These are phyloP conservation scores for Phaffia rhodozyma DNA, from an alignment of 1,284 basidiomycete genomes.

Conservation along the genomic window DNA sequence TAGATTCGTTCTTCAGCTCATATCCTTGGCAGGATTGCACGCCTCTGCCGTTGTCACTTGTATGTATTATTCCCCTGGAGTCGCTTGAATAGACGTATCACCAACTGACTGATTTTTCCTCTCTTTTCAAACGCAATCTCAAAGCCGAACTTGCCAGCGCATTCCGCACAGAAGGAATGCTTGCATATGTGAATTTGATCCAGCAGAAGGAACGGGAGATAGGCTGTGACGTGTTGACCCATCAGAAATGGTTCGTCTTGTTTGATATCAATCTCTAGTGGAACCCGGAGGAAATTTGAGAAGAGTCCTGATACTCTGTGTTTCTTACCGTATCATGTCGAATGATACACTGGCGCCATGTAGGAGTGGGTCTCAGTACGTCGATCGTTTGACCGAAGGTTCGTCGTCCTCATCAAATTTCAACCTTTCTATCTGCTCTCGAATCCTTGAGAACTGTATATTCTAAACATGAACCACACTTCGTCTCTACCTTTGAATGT, in stretches of 20 bases:
- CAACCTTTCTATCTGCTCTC: no score
- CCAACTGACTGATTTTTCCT: slow-evolving; percentile 24
- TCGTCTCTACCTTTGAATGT: slow-evolving; percentile 21
- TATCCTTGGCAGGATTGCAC: slow-evolving; percentile 79
- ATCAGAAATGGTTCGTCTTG: slow-evolving; percentile 66
- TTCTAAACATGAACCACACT: slow-evolving; percentile 19
- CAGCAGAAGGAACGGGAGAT: slow-evolving; percentile 41
- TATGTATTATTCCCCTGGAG: slow-evolving; percentile 32
- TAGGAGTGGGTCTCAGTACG: slow-evolving; percentile 76
- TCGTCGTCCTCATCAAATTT: slow-evolving; percentile 22
- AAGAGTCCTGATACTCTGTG: no score
- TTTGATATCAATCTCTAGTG: neutral
- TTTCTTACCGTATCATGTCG: no score
- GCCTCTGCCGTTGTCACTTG: slow-evolving; percentile 69
- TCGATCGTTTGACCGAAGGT: slow-evolving; percentile 63
- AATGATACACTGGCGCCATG: neutral
- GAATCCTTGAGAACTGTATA: no score
- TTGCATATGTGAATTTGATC: slow-evolving; percentile 71
- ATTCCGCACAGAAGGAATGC: slow-evolving; percentile 74
- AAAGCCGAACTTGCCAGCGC: slow-evolving; percentile 59
- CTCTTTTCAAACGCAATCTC: neutral
- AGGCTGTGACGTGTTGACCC: slow-evolving; percentile 46
- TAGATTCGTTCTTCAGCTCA: slow-evolving; percentile 69
- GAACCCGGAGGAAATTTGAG: no score
- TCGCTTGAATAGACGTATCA: neutral